Conservation (phyloP, 257 asterid genomes). For the Forsythia viridissima region DNA sequence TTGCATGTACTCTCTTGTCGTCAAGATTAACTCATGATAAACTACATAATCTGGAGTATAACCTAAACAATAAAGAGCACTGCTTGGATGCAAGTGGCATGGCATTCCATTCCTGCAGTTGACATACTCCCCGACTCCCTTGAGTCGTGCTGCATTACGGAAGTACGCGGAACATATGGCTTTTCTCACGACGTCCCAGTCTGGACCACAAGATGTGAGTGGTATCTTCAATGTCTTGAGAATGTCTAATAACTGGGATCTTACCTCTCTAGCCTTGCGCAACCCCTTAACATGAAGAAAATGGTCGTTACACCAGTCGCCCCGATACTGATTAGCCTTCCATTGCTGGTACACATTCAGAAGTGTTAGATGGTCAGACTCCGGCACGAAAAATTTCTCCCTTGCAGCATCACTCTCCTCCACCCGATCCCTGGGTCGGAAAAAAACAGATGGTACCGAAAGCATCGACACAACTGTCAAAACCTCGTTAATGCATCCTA, state of each 20-base stretch:
- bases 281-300: slow-evolving; percentile 87
- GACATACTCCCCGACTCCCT: slow-evolving; percentile 84
- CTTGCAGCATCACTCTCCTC: slow-evolving; percentile 96
- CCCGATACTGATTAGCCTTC: slow-evolving; percentile 77
- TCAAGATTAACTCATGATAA: slow-evolving; percentile 82
- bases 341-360: slow-evolving; percentile 86
- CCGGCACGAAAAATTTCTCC: slow-evolving; percentile 95
- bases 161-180: slow-evolving; percentile 94
- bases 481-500: slow-evolving; percentile 79
- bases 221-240: slow-evolving; percentile 73
- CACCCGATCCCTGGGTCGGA: slow-evolving; percentile 88
- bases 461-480: slow-evolving; percentile 96
- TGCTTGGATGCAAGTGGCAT: slow-evolving; percentile 91
- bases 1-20: slow-evolving; percentile 90
- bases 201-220: slow-evolving; percentile 79
- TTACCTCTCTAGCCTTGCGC: slow-evolving; percentile 85
- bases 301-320: slow-evolving; percentile 96
- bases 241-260: slow-evolving; percentile 83
- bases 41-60: slow-evolving; percentile 92
- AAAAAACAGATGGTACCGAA: slow-evolving; percentile 91
- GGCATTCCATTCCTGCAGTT: slow-evolving; percentile 94
- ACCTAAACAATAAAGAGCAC: slow-evolving; percentile 83
- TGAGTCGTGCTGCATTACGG: slow-evolving; percentile 77
- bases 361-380: slow-evolving; percentile 87
- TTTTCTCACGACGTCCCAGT: slow-evolving; percentile 84